Conservation (phyloP, 1,284 basidiomycete species). For the Entoloma clypeatum region DNA sequence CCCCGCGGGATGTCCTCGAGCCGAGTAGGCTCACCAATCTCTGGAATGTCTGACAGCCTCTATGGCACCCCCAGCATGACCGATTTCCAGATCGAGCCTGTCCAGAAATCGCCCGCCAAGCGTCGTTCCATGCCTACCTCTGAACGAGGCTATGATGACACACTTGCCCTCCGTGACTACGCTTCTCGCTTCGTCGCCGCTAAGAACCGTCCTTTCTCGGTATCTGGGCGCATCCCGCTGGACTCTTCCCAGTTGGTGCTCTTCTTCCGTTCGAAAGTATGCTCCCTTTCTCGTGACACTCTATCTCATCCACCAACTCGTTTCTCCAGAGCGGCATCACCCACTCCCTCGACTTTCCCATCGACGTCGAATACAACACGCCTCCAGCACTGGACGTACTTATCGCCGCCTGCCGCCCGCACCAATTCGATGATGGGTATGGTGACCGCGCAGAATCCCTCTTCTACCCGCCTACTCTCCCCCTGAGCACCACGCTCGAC, state of each 20-base stretch:
- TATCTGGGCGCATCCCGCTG: conserved; percentile 66
- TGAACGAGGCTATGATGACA: conserved; percentile 41
- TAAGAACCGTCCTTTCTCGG: conserved; percentile 60
- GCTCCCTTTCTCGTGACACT: conserved; percentile 19
- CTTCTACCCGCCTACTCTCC: conserved; percentile 69
- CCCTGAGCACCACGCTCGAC: conserved; percentile 71
- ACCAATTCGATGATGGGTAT: conserved; percentile 53
- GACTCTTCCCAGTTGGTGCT: conserved; percentile 64
- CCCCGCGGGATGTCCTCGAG: conserved; percentile 20
- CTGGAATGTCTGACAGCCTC: conserved; percentile 12
- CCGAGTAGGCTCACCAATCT: conserved; percentile 25
- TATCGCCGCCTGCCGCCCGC: conserved; percentile 68
- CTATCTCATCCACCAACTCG: neutral
- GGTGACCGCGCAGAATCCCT: conserved; percentile 60
- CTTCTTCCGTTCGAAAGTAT: conserved; percentile 76
- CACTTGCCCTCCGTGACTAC: conserved; percentile 51
- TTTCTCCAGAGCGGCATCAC: conserved; percentile 63
- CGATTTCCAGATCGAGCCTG: conserved; percentile 62
- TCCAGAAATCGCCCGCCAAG: conserved; percentile 32
- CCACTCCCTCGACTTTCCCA: conserved; percentile 76
- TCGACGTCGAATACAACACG: conserved; percentile 68
- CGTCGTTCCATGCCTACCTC: conserved; percentile 24
- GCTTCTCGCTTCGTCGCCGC: conserved; percentile 54
- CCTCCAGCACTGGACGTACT: conserved; percentile 79
- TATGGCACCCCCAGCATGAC: conserved; percentile 30